Evolutionary conservation across 2,329 filamentous ascomycete genomes (phyloP).

Genomic region (Nemania sp.): DNA sequence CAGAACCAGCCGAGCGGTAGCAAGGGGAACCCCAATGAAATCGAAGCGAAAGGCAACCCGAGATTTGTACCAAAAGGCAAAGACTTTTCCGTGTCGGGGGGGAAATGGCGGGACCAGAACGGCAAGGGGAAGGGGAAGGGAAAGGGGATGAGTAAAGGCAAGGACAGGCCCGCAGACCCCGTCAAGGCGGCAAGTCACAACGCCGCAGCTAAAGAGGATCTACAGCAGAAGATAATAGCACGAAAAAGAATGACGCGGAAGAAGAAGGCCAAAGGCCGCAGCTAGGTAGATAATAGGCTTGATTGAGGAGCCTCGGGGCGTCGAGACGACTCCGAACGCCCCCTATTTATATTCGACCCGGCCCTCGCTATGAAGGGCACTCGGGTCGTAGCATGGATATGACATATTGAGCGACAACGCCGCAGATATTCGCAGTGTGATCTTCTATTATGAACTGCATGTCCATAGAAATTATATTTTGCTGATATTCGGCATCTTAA

Average conservation of each 20-base stretch:
- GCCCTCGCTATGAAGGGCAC: neutral
- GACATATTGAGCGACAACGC: neutral
- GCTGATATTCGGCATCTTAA: too few relatives aligned
- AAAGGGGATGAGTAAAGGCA: slow-evolving; percentile 34
- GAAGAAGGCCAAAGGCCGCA: slow-evolving; percentile 65
- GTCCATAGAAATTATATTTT: too few relatives aligned
- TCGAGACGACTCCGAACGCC: neutral
- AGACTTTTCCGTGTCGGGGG: slow-evolving; percentile 45
- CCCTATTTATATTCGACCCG: neutral
- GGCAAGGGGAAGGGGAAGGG: slow-evolving; percentile 10
- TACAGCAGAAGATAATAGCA: slow-evolving; percentile 82
- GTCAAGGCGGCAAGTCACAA: slow-evolving; percentile 47
- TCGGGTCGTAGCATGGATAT: neutral
- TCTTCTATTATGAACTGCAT: too few relatives aligned
- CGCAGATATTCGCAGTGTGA: neutral
- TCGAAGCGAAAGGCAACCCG: slow-evolving; percentile 16
- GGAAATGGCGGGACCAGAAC: slow-evolving; percentile 36
- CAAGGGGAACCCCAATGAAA: slow-evolving; percentile 33
- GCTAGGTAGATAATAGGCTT: slow-evolving; percentile 37
- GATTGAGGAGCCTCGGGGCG: neutral
- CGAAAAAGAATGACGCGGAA: slow-evolving; percentile 85
- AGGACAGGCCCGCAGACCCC: slow-evolving; percentile 28
- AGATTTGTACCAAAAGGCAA: slow-evolving; percentile 42
- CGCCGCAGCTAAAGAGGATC: slow-evolving; percentile 51
- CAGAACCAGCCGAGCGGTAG: slow-evolving; percentile 5